Base-by-base conservation (phyloP, 257 asterid genomes). In the Primulina huaijiensis region DNA sequence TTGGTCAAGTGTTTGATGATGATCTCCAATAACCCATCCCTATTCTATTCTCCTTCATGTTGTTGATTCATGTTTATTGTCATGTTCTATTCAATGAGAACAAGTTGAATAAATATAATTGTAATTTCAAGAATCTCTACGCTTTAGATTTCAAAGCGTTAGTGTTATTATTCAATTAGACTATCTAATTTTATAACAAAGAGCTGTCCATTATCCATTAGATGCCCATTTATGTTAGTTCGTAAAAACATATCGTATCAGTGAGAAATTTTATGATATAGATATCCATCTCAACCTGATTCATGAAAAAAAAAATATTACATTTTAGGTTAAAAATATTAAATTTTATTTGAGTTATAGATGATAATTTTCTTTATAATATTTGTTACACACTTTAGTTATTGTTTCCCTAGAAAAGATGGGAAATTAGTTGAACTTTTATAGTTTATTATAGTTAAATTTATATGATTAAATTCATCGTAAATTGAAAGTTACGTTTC, bases 401-500 rank as follows among this genome's bases (percentile, higher is more conserved):
- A 52, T 35, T 27, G 11, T 30, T 50, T 38, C 58, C 60, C 27
- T 37, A 21, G 56, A 64, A 38, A 17, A 56, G 25, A 60, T 7
- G 10, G 14, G 16, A 1, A 55, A 31, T 11, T 25, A 40, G 64
- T 40, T 55, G 14, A 33, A 62, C 38, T 40, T 27, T 25, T 53
- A 55, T 29, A 29, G 60, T 72, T 66, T 38, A 10, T 66, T 38
- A 10, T 30, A 14, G 8, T 65, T 25, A 30, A 7, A 10, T 53
- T 59, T 62, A 31, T 71, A 7, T 17, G 46, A 50, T 7, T 40
- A 20, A 69, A 52, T 1, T 35, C 9, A 64, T 71, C 8, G 56
- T 68, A 64, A 64, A 70, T 65, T 78, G 88, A 85, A 74, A 78
- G 82, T 62, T 67, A 75, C 80, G 33, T 72, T 62, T 70, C 64